Evolutionary conservation across 805 yeast genomes (phyloP).

Genomic region (Wickerhamiella allomyrinae): DNA sequence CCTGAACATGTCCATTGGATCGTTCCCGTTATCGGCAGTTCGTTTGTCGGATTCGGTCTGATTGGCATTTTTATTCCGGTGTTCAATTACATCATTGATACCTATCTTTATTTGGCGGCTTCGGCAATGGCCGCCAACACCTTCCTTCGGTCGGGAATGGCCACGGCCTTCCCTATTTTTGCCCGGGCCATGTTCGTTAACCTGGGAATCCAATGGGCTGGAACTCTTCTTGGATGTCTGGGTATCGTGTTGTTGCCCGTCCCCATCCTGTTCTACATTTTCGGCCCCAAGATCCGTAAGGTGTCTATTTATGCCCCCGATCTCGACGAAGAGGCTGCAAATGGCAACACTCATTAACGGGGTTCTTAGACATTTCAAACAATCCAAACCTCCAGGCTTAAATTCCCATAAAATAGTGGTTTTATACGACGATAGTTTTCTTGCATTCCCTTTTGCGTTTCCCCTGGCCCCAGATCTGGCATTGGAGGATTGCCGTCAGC

Average conservation of each 20-base stretch:
- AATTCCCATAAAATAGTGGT: too few relatives aligned
- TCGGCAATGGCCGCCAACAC: constrained; percentile 56
- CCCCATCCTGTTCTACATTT: constrained; percentile 49
- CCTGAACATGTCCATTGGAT: constrained; percentile 41
- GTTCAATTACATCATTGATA: constrained; percentile 46
- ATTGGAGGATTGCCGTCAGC: too few relatives aligned
- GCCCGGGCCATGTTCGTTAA: constrained; percentile 53
- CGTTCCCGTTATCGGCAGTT: constrained; percentile 42
- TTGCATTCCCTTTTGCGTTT: too few relatives aligned
- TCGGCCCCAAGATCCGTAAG: constrained; percentile 41
- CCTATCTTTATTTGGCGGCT: constrained; percentile 44
- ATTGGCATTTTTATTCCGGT: constrained; percentile 45
- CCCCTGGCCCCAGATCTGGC: too few relatives aligned
- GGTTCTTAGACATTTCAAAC: too few relatives aligned
- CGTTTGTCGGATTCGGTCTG: constrained; percentile 38
- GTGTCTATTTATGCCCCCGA: constrained; percentile 40
- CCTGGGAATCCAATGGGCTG: constrained; percentile 70
- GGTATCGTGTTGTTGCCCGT: constrained; percentile 46
- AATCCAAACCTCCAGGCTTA: too few relatives aligned
- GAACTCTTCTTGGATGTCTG: constrained; percentile 51
- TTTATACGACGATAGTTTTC: too few relatives aligned
- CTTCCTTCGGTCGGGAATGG: constrained; percentile 50
- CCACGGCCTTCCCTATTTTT: constrained; percentile 59
- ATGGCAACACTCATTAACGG: too few relatives aligned
- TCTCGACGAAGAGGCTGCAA: too few relatives aligned